phyloP scores from a whole-genome alignment of 148 eudicot genomes.

The Polygonum aviculare region DNA sequence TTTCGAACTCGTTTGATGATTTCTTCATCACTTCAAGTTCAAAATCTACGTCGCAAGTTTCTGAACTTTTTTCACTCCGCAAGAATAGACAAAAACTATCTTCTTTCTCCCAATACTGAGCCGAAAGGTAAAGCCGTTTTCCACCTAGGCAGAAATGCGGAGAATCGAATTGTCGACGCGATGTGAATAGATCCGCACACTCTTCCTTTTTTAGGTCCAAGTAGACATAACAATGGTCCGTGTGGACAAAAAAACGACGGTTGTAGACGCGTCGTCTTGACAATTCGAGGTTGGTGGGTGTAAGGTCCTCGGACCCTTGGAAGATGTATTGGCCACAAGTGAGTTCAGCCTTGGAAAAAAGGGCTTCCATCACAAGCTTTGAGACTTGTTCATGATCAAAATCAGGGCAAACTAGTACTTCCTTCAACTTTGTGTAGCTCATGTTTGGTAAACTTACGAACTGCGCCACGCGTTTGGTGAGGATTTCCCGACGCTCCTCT shows the following conservation, averaged over 20 bases:
- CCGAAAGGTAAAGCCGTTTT: conserved; percentile 76
- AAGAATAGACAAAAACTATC: conserved; percentile 74
- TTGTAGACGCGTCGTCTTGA: conserved; percentile 48
- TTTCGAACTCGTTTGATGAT: conserved; percentile 60
- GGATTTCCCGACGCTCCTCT: conserved; percentile 45
- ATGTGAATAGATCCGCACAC: conserved; percentile 59
- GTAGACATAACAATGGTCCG: conserved; percentile 73
- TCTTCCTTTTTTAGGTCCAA: conserved; percentile 65
- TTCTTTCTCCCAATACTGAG: conserved; percentile 60
- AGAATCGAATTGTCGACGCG: conserved; percentile 53
- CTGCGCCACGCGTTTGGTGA: conserved; percentile 51
- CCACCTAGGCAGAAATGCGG: conserved; percentile 86
- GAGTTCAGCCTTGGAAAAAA: conserved; percentile 43
- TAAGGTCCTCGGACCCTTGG: conserved; percentile 15
- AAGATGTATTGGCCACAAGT: conserved; percentile 58
- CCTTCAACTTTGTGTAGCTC: conserved; percentile 67
- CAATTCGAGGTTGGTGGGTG: no score
- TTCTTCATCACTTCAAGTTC: conserved; percentile 72
- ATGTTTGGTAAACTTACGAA: conserved; percentile 70
- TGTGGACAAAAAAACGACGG: background rate
- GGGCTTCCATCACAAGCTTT: conserved; percentile 69
- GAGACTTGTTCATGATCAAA: conserved; percentile 67
- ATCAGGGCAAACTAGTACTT: conserved; percentile 59
- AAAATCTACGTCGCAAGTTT: conserved; percentile 61
- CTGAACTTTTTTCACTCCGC: conserved; percentile 74